Percentiles rank a stretch among this genome's conserved stretches.
phyloP scores from a whole-genome alignment of 805 yeast genomes.

The Starmerella sirachaensis region DNA sequence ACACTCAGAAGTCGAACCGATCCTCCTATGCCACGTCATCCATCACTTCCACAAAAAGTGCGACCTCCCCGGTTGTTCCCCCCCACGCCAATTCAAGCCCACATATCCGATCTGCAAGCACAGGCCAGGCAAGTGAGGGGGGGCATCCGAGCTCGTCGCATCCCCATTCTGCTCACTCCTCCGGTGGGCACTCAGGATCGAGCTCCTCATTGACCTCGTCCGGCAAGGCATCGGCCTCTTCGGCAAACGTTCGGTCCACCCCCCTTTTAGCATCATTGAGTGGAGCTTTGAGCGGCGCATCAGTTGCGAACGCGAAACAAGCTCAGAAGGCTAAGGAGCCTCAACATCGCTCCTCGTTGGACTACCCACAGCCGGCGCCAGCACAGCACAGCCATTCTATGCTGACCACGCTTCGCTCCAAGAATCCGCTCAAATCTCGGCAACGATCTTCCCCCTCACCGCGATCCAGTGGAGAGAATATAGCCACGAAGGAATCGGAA shows the following conservation, averaged over 20 bases:
- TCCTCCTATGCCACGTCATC: slow-evolving; percentile 1
- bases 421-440: slow-evolving; percentile 12
- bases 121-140: neutral
- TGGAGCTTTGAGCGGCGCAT: slow-evolving; percentile 1
- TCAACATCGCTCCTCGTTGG: slow-evolving; percentile 16
- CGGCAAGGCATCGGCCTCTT: no score
- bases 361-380: slow-evolving; percentile 17
- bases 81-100: neutral
- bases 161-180: neutral
- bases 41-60: neutral
- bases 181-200: no score
- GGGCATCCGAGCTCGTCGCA: neutral
- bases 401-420: slow-evolving; percentile 18
- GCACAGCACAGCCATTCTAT: slow-evolving; percentile 15
- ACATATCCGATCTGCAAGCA: neutral
- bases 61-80: neutral
- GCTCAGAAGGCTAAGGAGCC: neutral
- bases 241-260: no score
- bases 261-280: no score
- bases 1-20: slow-evolving; percentile 13
- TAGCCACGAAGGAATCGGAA: slow-evolving; percentile 7
- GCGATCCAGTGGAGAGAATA: slow-evolving; percentile 12
- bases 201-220: no score
- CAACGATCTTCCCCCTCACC: slow-evolving; percentile 12
- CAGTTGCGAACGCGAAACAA: neutral